Evolutionary conservation across 495 filamentous ascomycete species (phyloP).

Genomic region (Aspergillus wentii): DNA sequence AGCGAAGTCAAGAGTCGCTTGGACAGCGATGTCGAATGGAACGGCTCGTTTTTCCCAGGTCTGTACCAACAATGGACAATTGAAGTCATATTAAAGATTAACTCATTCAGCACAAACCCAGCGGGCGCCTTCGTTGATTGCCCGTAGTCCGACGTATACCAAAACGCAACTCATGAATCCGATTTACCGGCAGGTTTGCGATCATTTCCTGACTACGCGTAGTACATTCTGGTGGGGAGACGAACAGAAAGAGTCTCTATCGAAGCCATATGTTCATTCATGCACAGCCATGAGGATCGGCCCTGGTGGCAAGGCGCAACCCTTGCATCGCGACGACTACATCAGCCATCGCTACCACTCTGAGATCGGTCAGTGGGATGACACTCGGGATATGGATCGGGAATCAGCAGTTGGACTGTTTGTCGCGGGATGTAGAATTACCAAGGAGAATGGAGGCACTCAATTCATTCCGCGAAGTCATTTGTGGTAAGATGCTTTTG

Average conservation of each 20-base stretch:
- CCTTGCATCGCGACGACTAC: slow-evolving; percentile 29
- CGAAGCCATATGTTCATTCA: slow-evolving; percentile 22
- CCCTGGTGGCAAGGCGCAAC: slow-evolving; percentile 24
- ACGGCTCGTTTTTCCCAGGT: slow-evolving; percentile 11
- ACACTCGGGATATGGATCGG: slow-evolving; percentile 16
- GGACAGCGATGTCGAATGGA: slow-evolving; percentile 10
- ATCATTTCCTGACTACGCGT: slow-evolving; percentile 20
- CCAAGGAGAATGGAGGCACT: slow-evolving; percentile 37
- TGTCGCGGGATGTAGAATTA: slow-evolving; percentile 25
- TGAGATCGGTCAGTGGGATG: slow-evolving; percentile 5
- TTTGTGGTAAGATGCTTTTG: slow-evolving; percentile 27
- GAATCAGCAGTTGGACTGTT: slow-evolving; percentile 25
- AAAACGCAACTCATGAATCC: slow-evolving; percentile 16
- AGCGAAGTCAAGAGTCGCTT: slow-evolving; percentile 5
- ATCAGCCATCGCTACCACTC: slow-evolving; percentile 18
- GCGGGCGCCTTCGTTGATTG: slow-evolving; percentile 17
- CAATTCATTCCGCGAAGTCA: slow-evolving; percentile 39
- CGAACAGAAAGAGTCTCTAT: slow-evolving; percentile 13
- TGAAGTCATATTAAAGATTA: not conserved
- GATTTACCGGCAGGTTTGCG: slow-evolving; percentile 17
- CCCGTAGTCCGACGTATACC: slow-evolving; percentile 20
- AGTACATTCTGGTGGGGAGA: slow-evolving; percentile 17
- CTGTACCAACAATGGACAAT: not conserved
- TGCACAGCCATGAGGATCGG: slow-evolving; percentile 22
- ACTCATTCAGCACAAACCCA: slow-evolving; percentile 15